Base-by-base conservation (phyloP, 192 early-diverging fungal species). In the Mortierella hygrophila region DNA sequence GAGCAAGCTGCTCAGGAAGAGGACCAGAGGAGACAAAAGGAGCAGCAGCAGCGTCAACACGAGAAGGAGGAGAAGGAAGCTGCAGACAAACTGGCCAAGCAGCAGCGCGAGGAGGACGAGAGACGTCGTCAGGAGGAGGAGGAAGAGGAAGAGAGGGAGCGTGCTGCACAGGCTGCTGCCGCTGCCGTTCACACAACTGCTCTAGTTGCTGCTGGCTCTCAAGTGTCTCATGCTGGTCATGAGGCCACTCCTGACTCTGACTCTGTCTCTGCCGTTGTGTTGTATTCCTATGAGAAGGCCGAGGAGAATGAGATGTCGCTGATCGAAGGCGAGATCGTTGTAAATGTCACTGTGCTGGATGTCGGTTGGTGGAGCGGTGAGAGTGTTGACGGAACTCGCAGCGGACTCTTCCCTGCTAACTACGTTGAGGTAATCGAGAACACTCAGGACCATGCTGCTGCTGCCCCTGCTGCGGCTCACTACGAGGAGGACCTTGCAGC, bases 361-460 rank as follows among this genome's bases (percentile, higher is more conserved):
- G 95, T 96, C 68, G 97, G 95, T 41, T 99, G 97, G 97, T 98
- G 97, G 97, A 91, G 93, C 54, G 97, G 96, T 71, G 90, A 90
- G 23, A 94, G 92, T 75, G 85, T 93, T 57, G 92, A 95, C 81
- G 96, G 96, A 21, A 77, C 88, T 52, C 88, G 92, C 16, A 88
- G 88, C 42, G 97, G 97, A 37, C 83, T 97, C 54, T 98, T 98
- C 89, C 97, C 97, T 40, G 81, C 91, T 38, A 93, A 93, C 87
- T 93, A 90, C 82, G 92, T 93, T 29, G 91, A 91, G 70, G 70
- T 91, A 44, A 86, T 92, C 42, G 90, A 90, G 49, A 70, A 77
- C 72, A 54, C 75, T 5, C 79, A 76, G 13, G 80, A 75, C 3
- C n/a, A 68, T 20, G 26, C 57, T 18, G 55, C 72, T 47, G 32